Percentiles rank a stretch among this genome's conserved stretches.
phyloP scores from a whole-genome alignment of 176 grass and related monocot genomes.

The Coix lacrymajobi region DNA sequence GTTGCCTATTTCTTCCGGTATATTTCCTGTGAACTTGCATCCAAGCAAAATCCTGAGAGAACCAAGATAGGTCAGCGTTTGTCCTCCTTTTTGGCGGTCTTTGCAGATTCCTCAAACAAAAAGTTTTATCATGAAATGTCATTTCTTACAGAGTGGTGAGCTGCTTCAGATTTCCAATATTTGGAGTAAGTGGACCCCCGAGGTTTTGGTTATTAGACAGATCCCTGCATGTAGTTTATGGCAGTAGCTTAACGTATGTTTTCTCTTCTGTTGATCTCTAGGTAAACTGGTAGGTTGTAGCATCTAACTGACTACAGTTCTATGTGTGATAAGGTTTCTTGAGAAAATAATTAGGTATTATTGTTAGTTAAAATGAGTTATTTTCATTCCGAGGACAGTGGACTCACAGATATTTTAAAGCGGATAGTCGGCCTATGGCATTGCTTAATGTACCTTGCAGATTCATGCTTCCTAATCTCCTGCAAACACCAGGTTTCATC shows the following conservation, averaged over 20 bases:
- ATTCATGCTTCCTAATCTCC: conserved; percentile 59
- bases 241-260: conserved; percentile 12
- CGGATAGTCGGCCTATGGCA: conserved; percentile 51
- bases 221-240: conserved; percentile 61
- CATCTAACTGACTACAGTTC: not conserved
- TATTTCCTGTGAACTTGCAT: conserved; percentile 64
- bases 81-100: not conserved
- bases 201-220: conserved; percentile 61
- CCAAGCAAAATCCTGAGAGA: conserved; percentile 73
- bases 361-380: not conserved
- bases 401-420: conserved; percentile 75
- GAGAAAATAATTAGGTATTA: conserved; percentile 10
- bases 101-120: not conserved
- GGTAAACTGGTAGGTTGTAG: not conserved
- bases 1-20: conserved; percentile 65
- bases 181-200: conserved; percentile 54
- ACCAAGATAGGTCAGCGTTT: conserved; percentile 6
- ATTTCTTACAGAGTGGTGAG: conserved; percentile 72
- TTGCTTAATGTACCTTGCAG: conserved; percentile 57
- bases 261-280: not conserved
- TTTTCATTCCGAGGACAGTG: conserved; percentile 7
- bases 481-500: conserved; percentile 35
- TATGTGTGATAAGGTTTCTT: not conserved
- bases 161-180: conserved; percentile 72
- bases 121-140: conserved; percentile 1